Base-by-base conservation (phyloP, 116 monocot genomes). In the Iris pallida region DNA sequence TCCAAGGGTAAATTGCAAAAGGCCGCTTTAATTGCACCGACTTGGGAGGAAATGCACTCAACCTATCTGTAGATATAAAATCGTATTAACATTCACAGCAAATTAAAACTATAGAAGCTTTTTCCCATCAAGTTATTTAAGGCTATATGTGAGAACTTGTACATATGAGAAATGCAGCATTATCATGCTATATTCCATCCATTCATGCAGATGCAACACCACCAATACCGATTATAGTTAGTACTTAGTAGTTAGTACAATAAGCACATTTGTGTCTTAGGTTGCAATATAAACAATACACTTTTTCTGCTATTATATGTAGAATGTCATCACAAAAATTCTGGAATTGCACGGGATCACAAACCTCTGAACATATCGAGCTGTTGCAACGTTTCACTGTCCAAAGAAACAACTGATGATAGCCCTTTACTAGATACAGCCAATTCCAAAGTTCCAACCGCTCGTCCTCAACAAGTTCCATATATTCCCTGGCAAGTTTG, bases 391-490 rank as follows among this genome's bases (percentile, higher is more conserved):
- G 81, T 82, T 54, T 96, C 96, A 64, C 79, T 80, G 63, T 96
- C 96, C 42, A 96, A 86, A 61, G 78, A 47, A 45, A 82, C 62
- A 76, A 92, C 85, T 46, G 96, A 89, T 7, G 86, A 70, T 42
- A 96, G 69, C 20, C 85, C 91, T 73, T 92, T 96, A 47, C 79
- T 84, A 64, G 79, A 74, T 48, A 89, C 86, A 80, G 92, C 91
- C 68, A 92, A 57, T 61, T 96, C 92, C 89, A 96, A 45, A 96
- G 82, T 71, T 96, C 96, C 69, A 96, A 79, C 11, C 87, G 91
- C 20, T 96, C 96, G 78, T 96, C 96, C 73, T 96, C 96, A 47
- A 96, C 71, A 66, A 89, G 89, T 47, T 89, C 89, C 87, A 85
- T 89, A 74, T 86, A 87, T 69, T 89, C 92, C 48, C 60, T 86